Conservation (phyloP, 1,284 basidiomycete genomes). For the Apiotrichum sp. region DNA sequence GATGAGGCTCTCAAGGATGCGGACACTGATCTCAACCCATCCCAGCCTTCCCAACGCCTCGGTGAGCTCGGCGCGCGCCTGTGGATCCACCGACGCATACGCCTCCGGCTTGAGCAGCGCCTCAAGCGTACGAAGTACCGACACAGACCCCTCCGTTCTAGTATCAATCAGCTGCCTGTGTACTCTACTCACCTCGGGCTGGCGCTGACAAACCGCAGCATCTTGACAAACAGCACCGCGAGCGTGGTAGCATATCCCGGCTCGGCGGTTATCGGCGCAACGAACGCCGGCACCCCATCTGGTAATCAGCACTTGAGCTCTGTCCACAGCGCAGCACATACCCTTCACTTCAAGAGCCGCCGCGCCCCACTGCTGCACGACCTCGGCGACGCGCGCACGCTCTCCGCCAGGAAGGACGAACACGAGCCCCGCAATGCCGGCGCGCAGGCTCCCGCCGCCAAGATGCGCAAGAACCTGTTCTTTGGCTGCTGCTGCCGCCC, state of each 20-base stretch:
- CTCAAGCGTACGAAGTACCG: constrained; percentile 17
- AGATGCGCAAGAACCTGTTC: constrained; percentile 1
- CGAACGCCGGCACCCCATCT: constrained; percentile 1
- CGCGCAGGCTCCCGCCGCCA: constrained; percentile 1
- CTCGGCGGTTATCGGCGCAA: neutral
- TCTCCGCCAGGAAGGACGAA: constrained; percentile 14
- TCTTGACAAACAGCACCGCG: constrained; percentile 10
- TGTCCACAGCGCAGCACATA: neutral
- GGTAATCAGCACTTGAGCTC: neutral
- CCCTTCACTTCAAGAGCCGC: constrained; percentile 3
- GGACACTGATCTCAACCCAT: constrained; percentile 34
- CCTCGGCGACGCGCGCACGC: constrained; percentile 5
- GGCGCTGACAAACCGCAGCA: constrained; percentile 13
- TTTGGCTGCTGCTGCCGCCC: neutral
- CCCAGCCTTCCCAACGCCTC: constrained; percentile 8
- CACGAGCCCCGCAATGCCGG: constrained; percentile 12
- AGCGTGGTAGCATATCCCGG: neutral
- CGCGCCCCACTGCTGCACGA: constrained; percentile 22
- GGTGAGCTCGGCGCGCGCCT: constrained; percentile 11
- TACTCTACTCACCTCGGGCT: constrained; percentile 6
- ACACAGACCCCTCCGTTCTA: constrained; percentile 16
- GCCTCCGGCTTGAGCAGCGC: constrained; percentile 15
- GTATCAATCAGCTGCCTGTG: neutral
- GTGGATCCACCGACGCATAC: constrained; percentile 5
- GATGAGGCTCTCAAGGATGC: constrained; percentile 25